Base-by-base conservation (phyloP, 2,329 filamentous ascomycete genomes). In the Aspergillus sp. region DNA sequence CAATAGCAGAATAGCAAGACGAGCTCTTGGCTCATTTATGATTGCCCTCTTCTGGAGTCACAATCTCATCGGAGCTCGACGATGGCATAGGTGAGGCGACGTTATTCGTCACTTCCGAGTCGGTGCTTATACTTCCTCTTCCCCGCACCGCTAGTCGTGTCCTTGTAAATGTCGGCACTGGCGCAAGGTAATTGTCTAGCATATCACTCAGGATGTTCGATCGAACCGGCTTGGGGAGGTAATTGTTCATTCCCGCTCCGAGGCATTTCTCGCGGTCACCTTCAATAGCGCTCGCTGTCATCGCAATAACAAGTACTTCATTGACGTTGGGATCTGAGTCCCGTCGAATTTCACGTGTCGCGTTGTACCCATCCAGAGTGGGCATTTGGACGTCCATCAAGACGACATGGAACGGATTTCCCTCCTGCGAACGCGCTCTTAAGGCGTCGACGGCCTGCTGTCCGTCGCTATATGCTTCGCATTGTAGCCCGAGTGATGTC, bases 331-430 rank as follows among this genome's bases (percentile, higher is more conserved):
- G 88, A 57, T 91, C 84, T 0, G 85, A 73, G 71, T 97, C 92
- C 64, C 85, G 85, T 9, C 93, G 87, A 44, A 97, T 86, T 57
- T 91, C 83, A 63, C 89, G 89, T 0, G 93, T 97, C 1, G 93
- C 92, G 73, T 96, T 90, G 71, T 96, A 96, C 5, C 93, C 93
- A 71, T 97, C 93, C 8, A 96, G 83, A 3, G 96, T 86, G 0
- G 93, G 93, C 93, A 97, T 97, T 75, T 96, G 92, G 3, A 96
- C 91, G 71, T 97, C 93, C 93, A 97, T 97, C 44, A 97, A 83
- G 41, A 96, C 88, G 32, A 97, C 83, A 68, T 97, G 92, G 76
- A 96, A 97, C 0, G 92, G 93, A 8, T 80, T 80, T 1, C 88
- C 88, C 61, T 90, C 88, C 44, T 78, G 81, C 3, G 89, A 89